Percentiles rank a stretch among this genome's conserved stretches.
Conservation (phyloP, 1,139 yeast species). For the Hyphopichia fennica region DNA sequence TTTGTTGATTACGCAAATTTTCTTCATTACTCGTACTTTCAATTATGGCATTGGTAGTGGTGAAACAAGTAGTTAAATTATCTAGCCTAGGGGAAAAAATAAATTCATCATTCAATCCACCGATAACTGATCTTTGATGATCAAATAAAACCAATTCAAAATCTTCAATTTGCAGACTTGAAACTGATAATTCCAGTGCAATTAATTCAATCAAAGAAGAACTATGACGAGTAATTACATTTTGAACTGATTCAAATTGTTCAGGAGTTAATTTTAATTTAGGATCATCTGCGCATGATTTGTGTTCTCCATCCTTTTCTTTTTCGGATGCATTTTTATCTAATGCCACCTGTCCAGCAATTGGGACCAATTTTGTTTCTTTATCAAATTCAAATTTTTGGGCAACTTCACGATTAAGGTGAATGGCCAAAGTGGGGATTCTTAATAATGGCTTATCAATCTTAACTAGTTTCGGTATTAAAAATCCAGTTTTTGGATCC, state of each 20-base stretch:
- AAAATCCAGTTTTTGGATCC: slow-evolving; percentile 42
- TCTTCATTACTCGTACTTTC: slow-evolving; percentile 36
- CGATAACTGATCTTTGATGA: slow-evolving; percentile 77
- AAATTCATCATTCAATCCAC: slow-evolving; percentile 89
- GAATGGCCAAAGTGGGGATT: slow-evolving; percentile 94
- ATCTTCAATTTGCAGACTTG: slow-evolving; percentile 65
- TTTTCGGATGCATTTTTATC: slow-evolving; percentile 26
- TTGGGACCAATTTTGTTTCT: slow-evolving; percentile 84
- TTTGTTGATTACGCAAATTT: slow-evolving; percentile 32
- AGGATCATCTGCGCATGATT: slow-evolving; percentile 48
- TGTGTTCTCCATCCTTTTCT: slow-evolving; percentile 11
- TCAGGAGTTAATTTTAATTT: slow-evolving; percentile 44
- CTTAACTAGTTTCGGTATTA: slow-evolving; percentile 69
- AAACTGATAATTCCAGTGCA: slow-evolving; percentile 61
- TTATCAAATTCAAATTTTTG: slow-evolving; percentile 84
- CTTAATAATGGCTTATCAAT: slow-evolving; percentile 82
- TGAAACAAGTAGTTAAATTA: slow-evolving; percentile 82
- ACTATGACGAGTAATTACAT: slow-evolving; percentile 74
- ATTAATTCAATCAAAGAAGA: slow-evolving; percentile 65
- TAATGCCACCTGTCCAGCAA: slow-evolving; percentile 66
- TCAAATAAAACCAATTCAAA: slow-evolving; percentile 89
- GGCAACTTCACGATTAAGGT: slow-evolving; percentile 75
- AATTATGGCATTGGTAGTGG: slow-evolving; percentile 71
- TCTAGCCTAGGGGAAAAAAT: slow-evolving; percentile 93
- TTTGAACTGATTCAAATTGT: slow-evolving; percentile 65